Percentiles rank a stretch among this genome's conserved stretches.
phyloP scores from a whole-genome alignment of 2,329 filamentous ascomycete genomes.

The Colletotrichum gloeosporioides region DNA sequence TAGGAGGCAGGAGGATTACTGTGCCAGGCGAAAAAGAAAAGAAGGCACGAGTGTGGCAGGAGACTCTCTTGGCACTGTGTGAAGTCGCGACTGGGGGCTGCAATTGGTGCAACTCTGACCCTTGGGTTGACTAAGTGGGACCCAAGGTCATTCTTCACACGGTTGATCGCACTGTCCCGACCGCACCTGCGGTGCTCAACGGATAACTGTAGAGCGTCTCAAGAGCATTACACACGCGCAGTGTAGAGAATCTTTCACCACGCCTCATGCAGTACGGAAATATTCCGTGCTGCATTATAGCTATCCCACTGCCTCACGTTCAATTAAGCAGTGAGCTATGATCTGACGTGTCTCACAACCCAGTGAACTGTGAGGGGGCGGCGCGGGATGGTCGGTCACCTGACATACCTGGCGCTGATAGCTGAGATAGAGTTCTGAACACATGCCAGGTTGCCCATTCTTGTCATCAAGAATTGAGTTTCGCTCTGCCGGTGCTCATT shows the following conservation, averaged over 20 bases:
- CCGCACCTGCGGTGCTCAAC: background rate
- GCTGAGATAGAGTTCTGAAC: background rate
- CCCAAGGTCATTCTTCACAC: background rate
- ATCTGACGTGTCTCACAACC: background rate
- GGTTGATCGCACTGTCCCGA: background rate
- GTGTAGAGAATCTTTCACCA: background rate
- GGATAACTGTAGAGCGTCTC: background rate
- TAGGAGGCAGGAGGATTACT: background rate
- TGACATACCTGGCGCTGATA: background rate
- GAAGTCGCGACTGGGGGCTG: background rate
- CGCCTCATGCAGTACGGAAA: background rate
- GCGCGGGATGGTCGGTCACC: background rate
- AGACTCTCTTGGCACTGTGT: background rate
- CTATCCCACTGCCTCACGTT: background rate
- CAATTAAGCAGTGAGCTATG: background rate
- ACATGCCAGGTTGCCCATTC: background rate
- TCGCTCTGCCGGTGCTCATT: background rate
- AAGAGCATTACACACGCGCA: background rate
- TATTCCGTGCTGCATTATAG: background rate
- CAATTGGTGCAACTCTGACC: background rate
- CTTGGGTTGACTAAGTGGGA: background rate
- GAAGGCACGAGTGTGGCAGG: background rate
- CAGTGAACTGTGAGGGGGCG: background rate
- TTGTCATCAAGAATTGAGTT: background rate
- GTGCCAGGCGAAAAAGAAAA: background rate